Evolutionary conservation across 2,329 filamentous ascomycete genomes (phyloP), one percentile per base, ranked within the genome.

Genomic region (Gnomoniopsis smithogilvyi): DNA sequence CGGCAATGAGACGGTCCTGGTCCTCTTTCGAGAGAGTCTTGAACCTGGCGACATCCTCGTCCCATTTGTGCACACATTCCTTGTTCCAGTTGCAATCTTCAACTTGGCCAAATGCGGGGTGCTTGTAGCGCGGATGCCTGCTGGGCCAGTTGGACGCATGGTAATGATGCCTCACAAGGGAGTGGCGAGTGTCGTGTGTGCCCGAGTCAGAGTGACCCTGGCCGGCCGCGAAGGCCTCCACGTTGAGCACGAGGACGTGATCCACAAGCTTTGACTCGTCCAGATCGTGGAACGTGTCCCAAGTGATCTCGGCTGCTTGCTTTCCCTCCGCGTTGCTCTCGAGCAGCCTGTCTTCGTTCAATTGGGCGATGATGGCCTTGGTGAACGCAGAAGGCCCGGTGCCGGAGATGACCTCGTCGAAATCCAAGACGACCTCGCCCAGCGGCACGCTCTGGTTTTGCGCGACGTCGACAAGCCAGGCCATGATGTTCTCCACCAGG

Each of bases 181-280:
- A 87, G 21, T 80, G 80, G 54, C 85, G 78, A 1, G 86, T 79
- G 54, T 87, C 80, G 70, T 90, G 88, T 66, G 87, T 90, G 15
- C 87, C 87, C 0, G 86, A 89, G 67, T 90, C 83, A 0, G 87
- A 90, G 70, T 91, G 88, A 12, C 88, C 88, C 69, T 90, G 87
- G 14, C 87, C 87, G 0, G 87, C 88, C 14, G 87, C 88, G 64
- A 90, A 90, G 0, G 87, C 87, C 70, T 90, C 87, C 3, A 90
- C 86, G 2, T 86, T 86, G 15, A 90, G 78, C 0, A 90, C 86
- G 0, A 91, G 76, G 1, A 90, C 80, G 1, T 85, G 80, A 2
- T 82, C 81, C 1, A 90, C 79, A 0, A 90, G 73, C 63, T 83
- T 87, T 1, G 86, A 88, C 70, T 90, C 87, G 45, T 77, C 76